These are phyloP conservation scores for Radiomyces spectabilis DNA, from an alignment of 192 early-diverging fungal genomes.

Conservation along the genomic window DNA sequence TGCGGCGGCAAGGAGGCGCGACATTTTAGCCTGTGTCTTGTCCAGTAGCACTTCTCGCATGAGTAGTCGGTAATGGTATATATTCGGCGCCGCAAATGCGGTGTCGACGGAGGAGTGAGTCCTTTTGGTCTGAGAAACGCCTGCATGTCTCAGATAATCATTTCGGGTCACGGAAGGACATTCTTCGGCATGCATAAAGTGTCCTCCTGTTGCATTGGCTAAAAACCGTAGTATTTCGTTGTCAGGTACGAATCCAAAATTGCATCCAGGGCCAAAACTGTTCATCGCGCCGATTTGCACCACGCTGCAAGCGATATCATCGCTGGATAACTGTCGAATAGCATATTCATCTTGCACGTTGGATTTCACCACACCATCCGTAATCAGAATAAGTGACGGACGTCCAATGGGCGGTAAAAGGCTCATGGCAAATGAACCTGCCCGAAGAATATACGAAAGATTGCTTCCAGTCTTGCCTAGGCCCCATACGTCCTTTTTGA, in stretches of 20 bases:
- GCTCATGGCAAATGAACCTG: conserved; percentile 42
- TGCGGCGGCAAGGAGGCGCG: conserved; percentile 8
- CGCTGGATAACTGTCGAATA: conserved; percentile 51
- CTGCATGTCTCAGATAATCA: too few species aligned
- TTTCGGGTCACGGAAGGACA: conserved; percentile 30
- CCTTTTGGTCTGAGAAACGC: too few species aligned
- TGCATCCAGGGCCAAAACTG: conserved; percentile 57
- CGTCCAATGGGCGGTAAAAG: conserved; percentile 36
- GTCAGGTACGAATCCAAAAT: conserved; percentile 72
- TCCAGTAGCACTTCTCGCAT: conserved; percentile 34
- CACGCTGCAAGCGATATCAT: conserved; percentile 58
- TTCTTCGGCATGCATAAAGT: conserved; percentile 63
- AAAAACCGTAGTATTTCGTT: conserved; percentile 67
- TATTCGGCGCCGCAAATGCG: conserved; percentile 34
- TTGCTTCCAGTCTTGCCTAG: conserved; percentile 49
- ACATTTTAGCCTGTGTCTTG: conserved; percentile 19
- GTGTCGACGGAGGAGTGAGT: background rate
- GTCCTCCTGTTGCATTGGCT: conserved; percentile 57
- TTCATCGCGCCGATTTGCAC: conserved; percentile 64
- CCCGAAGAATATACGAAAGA: conserved; percentile 47
- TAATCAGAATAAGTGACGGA: conserved; percentile 52
- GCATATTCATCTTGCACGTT: conserved; percentile 53
- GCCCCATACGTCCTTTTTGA: conserved; percentile 44
- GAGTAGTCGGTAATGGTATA: conserved; percentile 42
- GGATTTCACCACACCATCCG: conserved; percentile 72